Conservation (phyloP, 164 flowering plant genomes). For the Warburgia ugandensis region DNA sequence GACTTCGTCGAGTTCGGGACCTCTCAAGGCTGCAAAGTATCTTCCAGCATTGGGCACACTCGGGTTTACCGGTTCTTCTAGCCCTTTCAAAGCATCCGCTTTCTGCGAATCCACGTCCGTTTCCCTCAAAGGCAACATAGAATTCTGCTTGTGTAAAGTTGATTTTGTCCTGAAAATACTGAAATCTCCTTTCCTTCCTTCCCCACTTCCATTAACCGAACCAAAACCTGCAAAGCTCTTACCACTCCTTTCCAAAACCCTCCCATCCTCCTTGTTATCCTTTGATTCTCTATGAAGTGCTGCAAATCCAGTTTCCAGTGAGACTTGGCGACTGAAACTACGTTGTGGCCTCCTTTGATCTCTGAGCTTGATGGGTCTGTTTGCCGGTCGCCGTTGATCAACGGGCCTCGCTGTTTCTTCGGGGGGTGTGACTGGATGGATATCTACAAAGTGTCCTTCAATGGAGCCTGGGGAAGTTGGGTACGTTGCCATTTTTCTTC, state of each 20-base stretch:
- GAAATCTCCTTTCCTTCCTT: constrained; percentile 63
- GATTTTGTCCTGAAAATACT: constrained; percentile 80
- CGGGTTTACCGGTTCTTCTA: constrained; percentile 39
- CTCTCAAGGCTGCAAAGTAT: constrained; percentile 90
- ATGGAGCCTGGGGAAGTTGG: constrained; percentile 15
- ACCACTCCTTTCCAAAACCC: constrained; percentile 58
- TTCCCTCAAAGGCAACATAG: constrained; percentile 41
- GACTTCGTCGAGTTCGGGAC: constrained; percentile 93
- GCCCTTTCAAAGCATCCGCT: constrained; percentile 16
- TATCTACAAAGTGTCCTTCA: constrained; percentile 34
- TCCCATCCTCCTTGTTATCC: constrained; percentile 30
- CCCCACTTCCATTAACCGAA: constrained; percentile 22
- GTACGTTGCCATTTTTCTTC: constrained; percentile 23
- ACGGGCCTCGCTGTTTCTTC: constrained; percentile 20
- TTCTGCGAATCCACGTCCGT: constrained; percentile 28
- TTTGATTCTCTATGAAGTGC: constrained; percentile 42
- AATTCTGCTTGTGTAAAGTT: constrained; percentile 50
- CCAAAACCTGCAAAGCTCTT: constrained; percentile 66
- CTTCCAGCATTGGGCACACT: constrained; percentile 84
- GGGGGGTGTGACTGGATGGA: constrained; percentile 42
- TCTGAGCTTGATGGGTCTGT: constrained; percentile 19
- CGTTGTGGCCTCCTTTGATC: constrained; percentile 29
- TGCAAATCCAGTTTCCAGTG: constrained; percentile 87
- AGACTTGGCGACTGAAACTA: constrained; percentile 68
- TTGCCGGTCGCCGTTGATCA: constrained; percentile 8